Percentiles rank a stretch among this genome's conserved stretches.
phyloP scores from a whole-genome alignment of 306 rosid genomes.

The Cicer yamashitae region DNA sequence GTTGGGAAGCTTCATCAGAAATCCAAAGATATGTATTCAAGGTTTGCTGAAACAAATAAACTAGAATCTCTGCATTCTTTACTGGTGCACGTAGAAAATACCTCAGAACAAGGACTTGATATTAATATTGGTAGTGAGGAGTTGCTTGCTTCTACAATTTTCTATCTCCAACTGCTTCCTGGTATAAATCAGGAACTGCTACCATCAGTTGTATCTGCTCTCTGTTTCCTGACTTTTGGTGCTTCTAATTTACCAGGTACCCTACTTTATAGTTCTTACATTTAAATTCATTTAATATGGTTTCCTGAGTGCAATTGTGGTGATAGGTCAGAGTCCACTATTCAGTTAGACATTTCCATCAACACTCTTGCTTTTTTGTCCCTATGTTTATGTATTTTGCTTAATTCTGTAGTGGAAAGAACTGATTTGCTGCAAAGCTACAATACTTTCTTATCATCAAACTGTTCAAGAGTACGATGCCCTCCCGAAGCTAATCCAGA shows the following conservation, averaged over 20 bases:
- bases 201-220: slow-evolving; percentile 78
- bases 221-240: slow-evolving; percentile 63
- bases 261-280: slow-evolving; percentile 17
- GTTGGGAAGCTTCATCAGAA: slow-evolving; percentile 63
- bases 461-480: slow-evolving; percentile 60
- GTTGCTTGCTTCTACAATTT: slow-evolving; percentile 69
- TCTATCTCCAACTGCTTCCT: slow-evolving; percentile 70
- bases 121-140: slow-evolving; percentile 52
- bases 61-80: slow-evolving; percentile 60
- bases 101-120: slow-evolving; percentile 48
- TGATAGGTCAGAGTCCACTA: slow-evolving; percentile 26
- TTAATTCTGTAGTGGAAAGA: slow-evolving; percentile 44
- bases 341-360: slow-evolving; percentile 17
- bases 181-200: slow-evolving; percentile 54
- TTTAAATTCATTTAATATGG: slow-evolving; percentile 17
- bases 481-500: slow-evolving; percentile 84
- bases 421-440: slow-evolving; percentile 52
- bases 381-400: slow-evolving; percentile 18
- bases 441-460: slow-evolving; percentile 52
- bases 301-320: slow-evolving; percentile 25
- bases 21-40: slow-evolving; percentile 44
- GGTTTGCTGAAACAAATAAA: slow-evolving; percentile 42
- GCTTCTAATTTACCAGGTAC: slow-evolving; percentile 62
- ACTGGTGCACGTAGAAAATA: slow-evolving; percentile 51
- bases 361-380: slow-evolving; percentile 7